Evolutionary conservation across 2,329 filamentous ascomycete genomes (phyloP).

Genomic region (Fusarium acutatum): DNA sequence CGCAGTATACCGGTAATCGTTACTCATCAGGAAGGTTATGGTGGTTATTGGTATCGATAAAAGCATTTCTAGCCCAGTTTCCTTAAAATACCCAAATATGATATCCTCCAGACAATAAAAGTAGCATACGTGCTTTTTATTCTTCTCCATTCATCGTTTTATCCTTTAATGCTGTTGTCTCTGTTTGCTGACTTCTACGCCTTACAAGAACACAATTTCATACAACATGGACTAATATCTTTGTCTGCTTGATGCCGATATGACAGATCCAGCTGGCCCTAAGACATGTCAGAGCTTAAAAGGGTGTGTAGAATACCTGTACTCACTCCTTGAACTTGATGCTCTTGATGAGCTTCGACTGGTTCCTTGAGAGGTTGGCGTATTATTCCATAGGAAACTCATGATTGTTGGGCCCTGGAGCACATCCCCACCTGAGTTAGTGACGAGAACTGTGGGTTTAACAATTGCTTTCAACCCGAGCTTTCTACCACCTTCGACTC

Average conservation of each 20-base stretch:
- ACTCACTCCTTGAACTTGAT: slow-evolving; percentile 43
- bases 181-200: slow-evolving; percentile 8
- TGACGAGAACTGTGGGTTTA: slow-evolving; percentile 47
- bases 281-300: slow-evolving; percentile 43
- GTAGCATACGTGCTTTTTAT: slow-evolving; percentile 19
- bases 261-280: slow-evolving; percentile 34
- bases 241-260: slow-evolving; percentile 28
- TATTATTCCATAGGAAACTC: slow-evolving; percentile 46
- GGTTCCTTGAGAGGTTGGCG: slow-evolving; percentile 25
- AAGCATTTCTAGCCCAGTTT: slow-evolving; percentile 15
- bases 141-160: background rate
- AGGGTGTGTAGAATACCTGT: slow-evolving; percentile 6
- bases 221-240: slow-evolving; percentile 18
- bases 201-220: background rate
- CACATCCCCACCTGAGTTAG: slow-evolving; percentile 40
- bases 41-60: slow-evolving; percentile 35
- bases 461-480: slow-evolving; percentile 44
- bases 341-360: slow-evolving; percentile 32
- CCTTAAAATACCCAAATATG: slow-evolving; percentile 24
- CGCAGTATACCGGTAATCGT: slow-evolving; percentile 44
- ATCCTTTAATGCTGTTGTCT: background rate
- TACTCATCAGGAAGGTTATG: slow-evolving; percentile 41
- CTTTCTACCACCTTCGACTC: slow-evolving; percentile 47
- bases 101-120: slow-evolving; percentile 16
- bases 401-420: slow-evolving; percentile 46